phyloP scores from a whole-genome alignment of 768 basidiomycete genomes.

The Clitopilus hobsonii region DNA sequence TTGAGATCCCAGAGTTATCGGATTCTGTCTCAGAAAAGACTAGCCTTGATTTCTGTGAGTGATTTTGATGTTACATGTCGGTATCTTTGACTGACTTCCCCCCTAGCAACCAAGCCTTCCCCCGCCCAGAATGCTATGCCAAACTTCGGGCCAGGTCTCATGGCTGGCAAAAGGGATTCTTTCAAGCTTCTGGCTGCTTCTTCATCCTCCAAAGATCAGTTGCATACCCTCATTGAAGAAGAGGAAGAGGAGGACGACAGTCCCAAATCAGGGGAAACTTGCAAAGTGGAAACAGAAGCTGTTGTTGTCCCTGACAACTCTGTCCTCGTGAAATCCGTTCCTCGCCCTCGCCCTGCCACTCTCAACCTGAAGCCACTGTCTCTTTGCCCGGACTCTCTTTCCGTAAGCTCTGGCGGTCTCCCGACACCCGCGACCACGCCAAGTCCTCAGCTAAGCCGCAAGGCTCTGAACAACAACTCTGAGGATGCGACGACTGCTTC shows the following conservation, averaged over 20 bases:
- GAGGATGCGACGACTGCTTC: constrained; percentile 23
- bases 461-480: constrained; percentile 33
- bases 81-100: constrained; percentile 7
- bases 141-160: constrained; percentile 33
- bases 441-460: constrained; percentile 42
- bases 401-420: constrained; percentile 27
- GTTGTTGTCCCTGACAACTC: constrained; percentile 26
- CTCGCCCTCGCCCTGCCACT: constrained; percentile 62
- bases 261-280: constrained; percentile 10
- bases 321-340: constrained; percentile 20
- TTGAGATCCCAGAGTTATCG: constrained; percentile 79
- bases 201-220: constrained; percentile 67
- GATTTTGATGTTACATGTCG: constrained; percentile 9
- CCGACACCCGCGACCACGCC: constrained; percentile 56
- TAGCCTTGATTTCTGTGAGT: constrained; percentile 66
- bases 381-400: constrained; percentile 51
- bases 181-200: constrained; percentile 65
- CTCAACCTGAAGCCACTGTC: constrained; percentile 69
- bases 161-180: constrained; percentile 72
- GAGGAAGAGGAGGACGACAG: constrained; percentile 82
- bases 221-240: constrained; percentile 78
- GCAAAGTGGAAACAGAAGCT: constrained; percentile 18
- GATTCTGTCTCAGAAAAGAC: constrained; percentile 53
- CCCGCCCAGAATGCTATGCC: constrained; percentile 45
- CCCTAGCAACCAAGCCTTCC: constrained; percentile 56